These are phyloP conservation scores for Cryptococcus jaspeensis DNA, from an alignment of 1,284 basidiomycete genomes.

Conservation along the genomic window DNA sequence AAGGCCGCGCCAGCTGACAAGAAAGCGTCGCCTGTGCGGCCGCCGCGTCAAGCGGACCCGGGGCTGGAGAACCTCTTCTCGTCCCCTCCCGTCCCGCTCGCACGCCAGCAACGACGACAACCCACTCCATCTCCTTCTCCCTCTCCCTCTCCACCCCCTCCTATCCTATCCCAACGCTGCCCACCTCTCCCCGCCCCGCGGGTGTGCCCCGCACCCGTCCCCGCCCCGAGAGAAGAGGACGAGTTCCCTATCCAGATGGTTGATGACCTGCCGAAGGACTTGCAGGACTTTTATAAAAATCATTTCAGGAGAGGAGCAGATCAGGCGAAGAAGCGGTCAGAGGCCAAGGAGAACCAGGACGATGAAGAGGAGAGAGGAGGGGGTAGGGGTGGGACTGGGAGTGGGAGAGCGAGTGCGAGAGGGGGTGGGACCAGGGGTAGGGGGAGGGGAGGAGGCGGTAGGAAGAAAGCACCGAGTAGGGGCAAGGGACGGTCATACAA, in stretches of 20 bases:
- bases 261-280: conserved; percentile 14
- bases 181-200: too few species aligned
- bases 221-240: too few species aligned
- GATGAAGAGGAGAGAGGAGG: conserved; percentile 1
- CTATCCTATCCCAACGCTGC: too few species aligned
- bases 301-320: conserved; percentile 38
- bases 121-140: not conserved
- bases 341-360: not conserved
- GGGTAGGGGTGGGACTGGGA: not conserved
- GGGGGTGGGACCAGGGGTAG: conserved; percentile 5
- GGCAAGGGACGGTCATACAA: not conserved
- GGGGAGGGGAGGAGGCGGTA: conserved; percentile 12
- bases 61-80: too few species aligned
- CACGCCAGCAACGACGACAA: too few species aligned
- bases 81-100: not conserved
- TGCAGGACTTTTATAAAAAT: conserved; percentile 28
- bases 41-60: too few species aligned
- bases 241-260: conserved; percentile 6
- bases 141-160: not conserved
- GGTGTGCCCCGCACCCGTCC: too few species aligned
- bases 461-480: conserved; percentile 1
- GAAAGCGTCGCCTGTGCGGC: too few species aligned
- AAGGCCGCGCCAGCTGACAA: too few species aligned
- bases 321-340: conserved; percentile 3
- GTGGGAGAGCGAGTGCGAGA: not conserved